A percentile compares a stretch with the other conserved stretches of the same genome.
phyloP scores from a whole-genome alignment of 345 rosid genomes.

The Leavenworthia alabamica region DNA sequence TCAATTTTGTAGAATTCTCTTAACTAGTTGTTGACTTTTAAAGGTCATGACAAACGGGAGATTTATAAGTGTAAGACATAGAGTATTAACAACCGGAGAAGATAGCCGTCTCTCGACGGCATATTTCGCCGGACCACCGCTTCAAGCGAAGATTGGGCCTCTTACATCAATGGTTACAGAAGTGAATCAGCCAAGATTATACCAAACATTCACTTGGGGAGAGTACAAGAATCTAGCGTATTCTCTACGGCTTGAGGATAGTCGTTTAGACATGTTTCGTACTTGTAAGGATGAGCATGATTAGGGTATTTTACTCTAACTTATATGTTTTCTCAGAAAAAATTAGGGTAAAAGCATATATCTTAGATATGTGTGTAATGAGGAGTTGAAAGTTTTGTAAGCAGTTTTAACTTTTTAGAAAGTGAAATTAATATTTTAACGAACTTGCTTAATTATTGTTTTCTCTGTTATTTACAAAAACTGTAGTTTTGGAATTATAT shows the following conservation, averaged over 20 bases:
- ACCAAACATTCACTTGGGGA: constrained; percentile 77
- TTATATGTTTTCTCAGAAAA: neutral
- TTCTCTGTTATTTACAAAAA: too few species aligned
- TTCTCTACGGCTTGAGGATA: constrained; percentile 62
- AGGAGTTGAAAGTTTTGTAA: constrained; percentile 6
- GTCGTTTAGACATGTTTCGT: constrained; percentile 57
- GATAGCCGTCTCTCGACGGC: constrained; percentile 67
- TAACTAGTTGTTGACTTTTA: neutral
- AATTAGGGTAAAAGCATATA: neutral
- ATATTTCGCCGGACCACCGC: constrained; percentile 71
- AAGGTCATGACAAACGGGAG: constrained; percentile 83
- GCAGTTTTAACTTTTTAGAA: too few species aligned
- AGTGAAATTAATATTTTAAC: too few species aligned
- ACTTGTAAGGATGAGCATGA: constrained; percentile 11
- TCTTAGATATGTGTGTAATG: neutral
- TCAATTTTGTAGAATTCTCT: too few species aligned
- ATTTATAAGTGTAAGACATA: constrained; percentile 73
- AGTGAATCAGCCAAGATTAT: constrained; percentile 24
- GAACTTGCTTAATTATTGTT: neutral
- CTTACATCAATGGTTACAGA: constrained; percentile 36
- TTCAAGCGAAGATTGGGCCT: constrained; percentile 36
- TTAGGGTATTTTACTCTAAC: neutral
- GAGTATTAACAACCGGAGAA: constrained; percentile 42
- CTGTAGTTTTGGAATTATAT: too few species aligned
- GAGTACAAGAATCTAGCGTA: constrained; percentile 59